A percentile compares a stretch with the other conserved stretches of the same genome.
Conservation (phyloP, 148 eudicot genomes). For the Suaeda aralocaspica region DNA sequence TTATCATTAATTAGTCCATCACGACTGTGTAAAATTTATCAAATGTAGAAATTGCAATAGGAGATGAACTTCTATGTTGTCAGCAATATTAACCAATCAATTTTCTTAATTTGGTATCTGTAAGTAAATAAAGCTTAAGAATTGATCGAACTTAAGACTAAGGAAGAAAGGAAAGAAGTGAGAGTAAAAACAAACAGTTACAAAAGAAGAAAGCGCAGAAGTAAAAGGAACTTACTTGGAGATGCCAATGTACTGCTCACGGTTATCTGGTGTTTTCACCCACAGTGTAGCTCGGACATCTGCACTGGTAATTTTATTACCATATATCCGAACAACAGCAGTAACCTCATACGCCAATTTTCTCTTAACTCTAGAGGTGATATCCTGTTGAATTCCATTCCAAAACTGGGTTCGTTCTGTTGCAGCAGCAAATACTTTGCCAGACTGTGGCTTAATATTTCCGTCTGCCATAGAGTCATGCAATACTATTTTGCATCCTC, state of each 20-base stretch:
- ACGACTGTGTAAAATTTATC: not conserved
- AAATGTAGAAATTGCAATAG: not conserved
- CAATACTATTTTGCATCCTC: conserved; percentile 66
- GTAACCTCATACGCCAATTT: conserved; percentile 70
- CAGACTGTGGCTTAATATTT: conserved; percentile 65
- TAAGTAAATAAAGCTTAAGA: too few relatives aligned
- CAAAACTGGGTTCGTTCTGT: conserved; percentile 69
- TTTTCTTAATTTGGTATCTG: too few relatives aligned
- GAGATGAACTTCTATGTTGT: not conserved
- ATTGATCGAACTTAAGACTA: not conserved
- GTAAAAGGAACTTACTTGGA: conserved; percentile 46
- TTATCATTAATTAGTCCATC: not conserved
- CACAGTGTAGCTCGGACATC: conserved; percentile 67
- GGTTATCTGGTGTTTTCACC: conserved; percentile 67
- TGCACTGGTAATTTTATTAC: conserved; percentile 58
- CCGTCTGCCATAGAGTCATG: conserved; percentile 76
- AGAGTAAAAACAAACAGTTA: not conserved
- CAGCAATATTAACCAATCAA: too few relatives aligned
- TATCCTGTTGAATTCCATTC: conserved; percentile 97
- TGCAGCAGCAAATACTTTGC: conserved; percentile 75
- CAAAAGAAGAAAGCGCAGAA: not conserved
- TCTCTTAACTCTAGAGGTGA: conserved; percentile 61
- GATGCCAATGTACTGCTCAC: conserved; percentile 79
- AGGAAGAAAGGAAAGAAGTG: not conserved
- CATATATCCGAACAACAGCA: conserved; percentile 74